Evolutionary conservation across 257 asterid species (phyloP), one percentile per base, ranked within the genome.

Genomic region (Ehretia macrophylla): DNA sequence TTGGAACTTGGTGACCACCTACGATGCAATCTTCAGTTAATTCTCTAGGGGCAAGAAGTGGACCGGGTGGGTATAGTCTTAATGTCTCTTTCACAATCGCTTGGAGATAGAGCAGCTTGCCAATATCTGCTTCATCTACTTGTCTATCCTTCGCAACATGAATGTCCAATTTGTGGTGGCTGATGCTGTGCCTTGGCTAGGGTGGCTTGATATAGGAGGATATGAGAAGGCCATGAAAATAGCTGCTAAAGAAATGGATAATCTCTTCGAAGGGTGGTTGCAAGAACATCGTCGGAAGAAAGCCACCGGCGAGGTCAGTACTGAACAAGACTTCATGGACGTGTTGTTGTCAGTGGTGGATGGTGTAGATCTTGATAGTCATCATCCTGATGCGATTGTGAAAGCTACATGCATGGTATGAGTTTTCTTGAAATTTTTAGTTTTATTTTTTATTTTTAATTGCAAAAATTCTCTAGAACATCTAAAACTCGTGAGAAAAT

Each of bases 61-160:
- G 77, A 2, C 11, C 64, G 0, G 79, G 53, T 12, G 90, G 81
- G 14, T 77, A 70, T 1, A 85, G 44, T 8, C 85, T 72, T 1
- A 80, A 17, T 1, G 83, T 49, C 69, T 85, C 94, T 37, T 85
- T 85, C 14, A 85, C 48, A 12, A 80, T 40, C 17, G 87, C 85
- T 58, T 81, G 76, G 47, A 82, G 66, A 64, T 85, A 85, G 16
- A 42, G 58, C 17, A 80, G 40, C 0, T 65, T 74, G 0, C 69
- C 62, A 0, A 82, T 66, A 23, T 85, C 90, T 1, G 84, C 59
- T 63, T 64, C 80, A 8, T 50, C 14, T 0, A 85, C 75, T 0
- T n/a, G 63, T 21, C 72, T 70, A 0, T 60, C 59, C 22, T 72
- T 76, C 1, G 87, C 84, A 0, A 85, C 55, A 0, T 69, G 74